Base-by-base conservation (phyloP, 495 filamentous ascomycete species). In the Hypoxylon perforatum region DNA sequence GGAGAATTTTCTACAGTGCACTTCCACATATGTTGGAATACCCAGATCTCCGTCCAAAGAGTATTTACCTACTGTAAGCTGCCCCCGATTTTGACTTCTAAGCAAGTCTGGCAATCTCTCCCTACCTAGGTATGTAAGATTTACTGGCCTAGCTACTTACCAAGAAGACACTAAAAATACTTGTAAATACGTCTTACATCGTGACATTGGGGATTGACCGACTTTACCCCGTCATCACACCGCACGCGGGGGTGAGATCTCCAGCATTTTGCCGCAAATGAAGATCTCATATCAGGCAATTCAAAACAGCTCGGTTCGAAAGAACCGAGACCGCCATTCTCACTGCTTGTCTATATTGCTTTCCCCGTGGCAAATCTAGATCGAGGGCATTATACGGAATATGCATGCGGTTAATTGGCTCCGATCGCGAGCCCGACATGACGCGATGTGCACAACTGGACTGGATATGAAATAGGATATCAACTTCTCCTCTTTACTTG, bases 211-310 rank as follows among this genome's bases (percentile, higher is more conserved):
- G 22, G n/a, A 10, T 23, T 33, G 0, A 23, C 46, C 57, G 51
- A 51, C 23, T 65, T 62, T 66, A 70, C 47, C 67, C 62, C 19
- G 38, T 22, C 53, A 44, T 23, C 38, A 28, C n/a, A n/a, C n/a
- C n/a, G 42, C 38, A n/a, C 35, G 18, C 42, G 42, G 42, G 33
- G 55, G 51, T n/a, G 39, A 67, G 63, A 71, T 87, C 84, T 68
- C 53, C 44, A 52, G 64, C 63, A 73, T 73, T 73, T 69, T 71
- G 62, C 71, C 71, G 68, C 49, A 74, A 67, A 66, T 63, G 58
- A 62, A 59, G 15, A 41, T 45, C 59, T 28, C 25, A 72, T n/a
- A 68, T 68, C 52, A 60, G 65, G 61, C 65, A 68, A 50, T 63
- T 48, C 19, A 50, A n/a, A 10, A 38, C n/a, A n/a, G n/a, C 18